phyloP scores from a whole-genome alignment of 2,329 filamentous ascomycete genomes.

The Phaeoacremonium minimum region DNA sequence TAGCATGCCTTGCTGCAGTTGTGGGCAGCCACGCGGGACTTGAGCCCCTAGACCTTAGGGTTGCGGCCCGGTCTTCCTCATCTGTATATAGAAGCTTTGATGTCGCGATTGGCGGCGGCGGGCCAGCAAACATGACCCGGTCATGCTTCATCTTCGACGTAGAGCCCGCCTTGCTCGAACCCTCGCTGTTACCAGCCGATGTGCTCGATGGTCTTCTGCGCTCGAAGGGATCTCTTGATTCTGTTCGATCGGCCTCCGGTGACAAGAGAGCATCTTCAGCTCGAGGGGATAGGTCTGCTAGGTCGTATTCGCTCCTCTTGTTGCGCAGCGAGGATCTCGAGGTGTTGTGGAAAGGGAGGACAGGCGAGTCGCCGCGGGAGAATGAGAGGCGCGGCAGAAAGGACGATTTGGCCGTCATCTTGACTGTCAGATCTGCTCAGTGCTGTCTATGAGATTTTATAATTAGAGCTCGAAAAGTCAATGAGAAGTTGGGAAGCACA shows the following conservation, averaged over 20 bases:
- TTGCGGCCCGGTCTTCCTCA: conserved; percentile 2
- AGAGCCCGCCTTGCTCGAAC: conserved; percentile 21
- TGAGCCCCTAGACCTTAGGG: conserved; percentile 1
- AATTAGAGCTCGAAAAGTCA: no score
- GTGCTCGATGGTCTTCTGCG: conserved; percentile 10
- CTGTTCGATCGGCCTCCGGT: conserved; percentile 7
- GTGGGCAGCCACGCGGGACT: conserved; percentile 15
- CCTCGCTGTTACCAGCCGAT: conserved; percentile 9
- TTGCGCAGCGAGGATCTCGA: conserved; percentile 17
- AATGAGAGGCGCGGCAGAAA: conserved; percentile 23
- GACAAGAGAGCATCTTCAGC: conserved; percentile 17
- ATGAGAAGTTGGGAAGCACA: no score
- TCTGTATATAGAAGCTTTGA: conserved; percentile 30
- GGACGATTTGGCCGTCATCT: conserved; percentile 19
- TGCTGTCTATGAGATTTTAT: no score
- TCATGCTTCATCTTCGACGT: conserved; percentile 22
- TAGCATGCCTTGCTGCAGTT: conserved; percentile 13
- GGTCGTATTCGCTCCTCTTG: conserved; percentile 25
- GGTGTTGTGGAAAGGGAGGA: conserved; percentile 19
- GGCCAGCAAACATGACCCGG: conserved; percentile 38
- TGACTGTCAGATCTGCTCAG: no score
- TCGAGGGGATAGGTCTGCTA: conserved; percentile 24
- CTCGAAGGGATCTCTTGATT: conserved; percentile 4
- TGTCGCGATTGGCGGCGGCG: conserved; percentile 45
- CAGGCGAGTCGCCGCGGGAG: conserved; percentile 14